These are phyloP conservation scores for Peniophora sp. DNA, from an alignment of 1,284 basidiomycete species.

Conservation along the genomic window DNA sequence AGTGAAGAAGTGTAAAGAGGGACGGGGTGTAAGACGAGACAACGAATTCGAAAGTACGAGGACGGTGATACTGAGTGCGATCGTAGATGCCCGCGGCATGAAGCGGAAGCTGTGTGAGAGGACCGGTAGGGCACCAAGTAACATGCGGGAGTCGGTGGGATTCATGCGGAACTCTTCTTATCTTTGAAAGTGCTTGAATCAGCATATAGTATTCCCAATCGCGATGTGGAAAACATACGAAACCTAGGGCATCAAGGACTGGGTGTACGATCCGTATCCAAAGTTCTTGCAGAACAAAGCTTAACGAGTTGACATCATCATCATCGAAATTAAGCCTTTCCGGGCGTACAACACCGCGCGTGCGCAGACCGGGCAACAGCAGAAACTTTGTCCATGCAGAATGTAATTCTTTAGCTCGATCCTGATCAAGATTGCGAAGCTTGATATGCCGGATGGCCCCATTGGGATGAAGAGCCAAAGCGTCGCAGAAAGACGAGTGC, in stretches of 20 bases:
- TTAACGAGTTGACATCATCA: background rate
- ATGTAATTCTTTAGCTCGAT: slow-evolving; percentile 2
- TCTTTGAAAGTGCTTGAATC: background rate
- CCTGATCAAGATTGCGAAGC: slow-evolving; percentile 15
- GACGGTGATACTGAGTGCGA: background rate
- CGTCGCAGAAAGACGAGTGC: too few relatives aligned
- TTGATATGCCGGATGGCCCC: slow-evolving; percentile 3
- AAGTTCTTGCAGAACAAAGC: background rate
- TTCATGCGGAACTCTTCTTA: too few relatives aligned
- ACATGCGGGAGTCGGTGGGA: slow-evolving; percentile 6
- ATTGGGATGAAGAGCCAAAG: too few relatives aligned
- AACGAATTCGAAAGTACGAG: slow-evolving; percentile 10
- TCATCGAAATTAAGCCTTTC: background rate
- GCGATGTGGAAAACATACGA: background rate
- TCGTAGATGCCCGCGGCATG: slow-evolving; percentile 17
- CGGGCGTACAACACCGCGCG: background rate
- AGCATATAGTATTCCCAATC: background rate
- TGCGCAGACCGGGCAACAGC: background rate
- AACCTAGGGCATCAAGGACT: background rate
- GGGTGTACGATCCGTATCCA: background rate
- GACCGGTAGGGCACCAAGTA: slow-evolving; percentile 17
- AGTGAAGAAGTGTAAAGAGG: slow-evolving; percentile 4
- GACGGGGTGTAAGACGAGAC: slow-evolving; percentile 19
- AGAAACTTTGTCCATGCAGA: background rate
- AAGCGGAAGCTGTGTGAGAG: slow-evolving; percentile 15